These are phyloP conservation scores for Tympanopsis confertula DNA, from an alignment of 2,329 filamentous ascomycete species.

Conservation along the genomic window DNA sequence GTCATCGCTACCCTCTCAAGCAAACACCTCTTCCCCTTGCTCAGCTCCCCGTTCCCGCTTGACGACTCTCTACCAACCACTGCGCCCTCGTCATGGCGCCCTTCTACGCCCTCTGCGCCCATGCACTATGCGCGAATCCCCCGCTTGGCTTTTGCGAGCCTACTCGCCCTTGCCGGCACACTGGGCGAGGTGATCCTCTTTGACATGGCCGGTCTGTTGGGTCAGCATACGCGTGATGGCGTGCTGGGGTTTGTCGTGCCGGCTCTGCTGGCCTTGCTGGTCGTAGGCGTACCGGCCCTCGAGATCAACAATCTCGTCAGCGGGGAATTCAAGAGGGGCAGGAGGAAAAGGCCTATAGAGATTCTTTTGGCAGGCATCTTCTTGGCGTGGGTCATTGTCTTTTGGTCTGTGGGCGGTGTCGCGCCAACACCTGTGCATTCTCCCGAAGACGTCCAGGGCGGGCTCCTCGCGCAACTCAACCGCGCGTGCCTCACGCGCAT, in stretches of 20 bases:
- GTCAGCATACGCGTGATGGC: slow-evolving; percentile 51
- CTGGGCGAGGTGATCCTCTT: slow-evolving; percentile 72
- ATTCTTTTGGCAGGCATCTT: neutral
- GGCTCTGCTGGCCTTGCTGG: slow-evolving; percentile 58
- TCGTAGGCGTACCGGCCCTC: slow-evolving; percentile 67
- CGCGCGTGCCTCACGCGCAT: slow-evolving; percentile 55
- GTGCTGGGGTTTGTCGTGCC: slow-evolving; percentile 62
- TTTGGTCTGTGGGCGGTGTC: neutral
- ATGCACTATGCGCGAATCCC: slow-evolving; percentile 45
- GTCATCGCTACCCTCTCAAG: slow-evolving; percentile 64
- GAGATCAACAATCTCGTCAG: slow-evolving; percentile 59
- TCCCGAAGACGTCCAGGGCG: slow-evolving; percentile 26
- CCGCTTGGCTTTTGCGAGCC: slow-evolving; percentile 62
- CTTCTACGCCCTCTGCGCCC: slow-evolving; percentile 43
- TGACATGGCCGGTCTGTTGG: slow-evolving; percentile 69
- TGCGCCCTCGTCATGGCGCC: slow-evolving; percentile 46
- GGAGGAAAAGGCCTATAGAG: too few species aligned
- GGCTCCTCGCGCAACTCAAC: slow-evolving; percentile 22
- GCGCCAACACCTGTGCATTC: neutral
- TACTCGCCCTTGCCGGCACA: slow-evolving; percentile 65
- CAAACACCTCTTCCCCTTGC: slow-evolving; percentile 26
- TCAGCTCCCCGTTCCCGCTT: slow-evolving; percentile 40
- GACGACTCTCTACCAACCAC: slow-evolving; percentile 51
- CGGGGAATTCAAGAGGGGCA: slow-evolving; percentile 16
- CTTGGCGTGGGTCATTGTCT: neutral